Percentiles rank a stretch among this genome's conserved stretches.
phyloP scores from a whole-genome alignment of 495 filamentous ascomycete genomes.

The Podospora pseudocomata region DNA sequence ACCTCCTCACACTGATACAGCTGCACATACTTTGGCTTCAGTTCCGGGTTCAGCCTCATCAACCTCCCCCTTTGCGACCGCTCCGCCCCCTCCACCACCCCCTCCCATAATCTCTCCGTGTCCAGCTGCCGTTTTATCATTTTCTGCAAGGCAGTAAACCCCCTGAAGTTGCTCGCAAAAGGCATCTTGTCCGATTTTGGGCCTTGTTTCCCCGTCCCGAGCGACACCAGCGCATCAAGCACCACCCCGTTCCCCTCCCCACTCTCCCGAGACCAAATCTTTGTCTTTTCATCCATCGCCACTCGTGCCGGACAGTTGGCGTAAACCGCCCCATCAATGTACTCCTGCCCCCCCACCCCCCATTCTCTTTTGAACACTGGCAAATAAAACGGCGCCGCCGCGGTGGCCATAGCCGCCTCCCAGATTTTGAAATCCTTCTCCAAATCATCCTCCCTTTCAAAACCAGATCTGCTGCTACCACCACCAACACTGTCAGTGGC shows the following conservation, averaged over 20 bases:
- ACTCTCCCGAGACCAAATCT: conserved; percentile 1
- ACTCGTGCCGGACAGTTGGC: conserved; percentile 10
- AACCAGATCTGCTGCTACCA: background rate
- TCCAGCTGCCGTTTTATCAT: background rate
- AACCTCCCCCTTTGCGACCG: background rate
- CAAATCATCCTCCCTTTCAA: conserved; percentile 10
- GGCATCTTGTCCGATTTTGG: background rate
- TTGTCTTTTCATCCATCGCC: conserved; percentile 8
- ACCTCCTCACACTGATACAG: conserved; percentile 4
- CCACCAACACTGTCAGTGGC: background rate
- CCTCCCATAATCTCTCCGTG: background rate
- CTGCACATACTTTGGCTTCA: background rate
- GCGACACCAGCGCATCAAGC: background rate
- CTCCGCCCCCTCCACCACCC: background rate
- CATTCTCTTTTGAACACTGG: background rate
- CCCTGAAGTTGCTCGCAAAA: background rate
- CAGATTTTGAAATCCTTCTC: conserved; percentile 4
- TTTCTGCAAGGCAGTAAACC: background rate
- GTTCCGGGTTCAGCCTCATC: background rate
- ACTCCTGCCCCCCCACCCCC: background rate
- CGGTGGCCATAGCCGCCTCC: conserved; percentile 11
- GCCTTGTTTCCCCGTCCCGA: background rate
- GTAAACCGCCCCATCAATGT: conserved; percentile 10
- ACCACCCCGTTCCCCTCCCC: background rate
- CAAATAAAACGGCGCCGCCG: conserved; percentile 12